phyloP scores from a whole-genome alignment of 208 protist genomes.

The Trypanosoma lewisi region DNA sequence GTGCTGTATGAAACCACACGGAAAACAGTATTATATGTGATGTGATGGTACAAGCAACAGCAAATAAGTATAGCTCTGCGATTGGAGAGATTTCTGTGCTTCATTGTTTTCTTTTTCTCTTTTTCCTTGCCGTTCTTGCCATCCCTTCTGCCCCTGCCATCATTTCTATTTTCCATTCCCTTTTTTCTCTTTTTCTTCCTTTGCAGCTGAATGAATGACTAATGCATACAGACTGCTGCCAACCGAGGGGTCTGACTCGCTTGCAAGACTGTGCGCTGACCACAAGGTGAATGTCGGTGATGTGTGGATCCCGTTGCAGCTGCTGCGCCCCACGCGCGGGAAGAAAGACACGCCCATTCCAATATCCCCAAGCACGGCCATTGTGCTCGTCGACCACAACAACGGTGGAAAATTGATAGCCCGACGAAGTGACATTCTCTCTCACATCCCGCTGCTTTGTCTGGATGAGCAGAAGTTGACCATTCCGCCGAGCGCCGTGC shows the following conservation, averaged over 20 bases:
- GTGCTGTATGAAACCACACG: too few relatives aligned
- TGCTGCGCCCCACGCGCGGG: conserved; percentile 19
- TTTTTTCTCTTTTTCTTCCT: background rate
- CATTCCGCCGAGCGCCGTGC: conserved; percentile 33
- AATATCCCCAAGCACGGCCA: conserved; percentile 33
- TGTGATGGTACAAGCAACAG: too few relatives aligned
- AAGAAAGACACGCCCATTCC: conserved; percentile 26
- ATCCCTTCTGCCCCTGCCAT: background rate
- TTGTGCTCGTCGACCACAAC: conserved; percentile 36
- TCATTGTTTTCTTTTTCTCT: background rate
- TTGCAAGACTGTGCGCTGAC: conserved; percentile 31
- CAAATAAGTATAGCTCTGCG: too few relatives aligned
- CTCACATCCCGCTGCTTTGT: conserved; percentile 27
- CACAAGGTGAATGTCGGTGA: conserved; percentile 28
- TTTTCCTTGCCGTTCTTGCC: background rate
- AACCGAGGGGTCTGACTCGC: conserved; percentile 19
- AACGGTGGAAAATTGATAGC: conserved; percentile 32
- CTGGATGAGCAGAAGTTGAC: conserved; percentile 20
- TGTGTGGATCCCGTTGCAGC: conserved; percentile 60
- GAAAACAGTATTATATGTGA: too few relatives aligned
- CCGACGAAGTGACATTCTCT: conserved; percentile 32
- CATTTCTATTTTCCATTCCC: background rate
- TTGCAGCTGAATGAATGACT: conserved; percentile 18
- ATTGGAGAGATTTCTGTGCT: too few relatives aligned
- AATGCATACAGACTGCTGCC: conserved; percentile 11